Conservation (phyloP, 805 yeast genomes). For the Pichia cabralensis region DNA sequence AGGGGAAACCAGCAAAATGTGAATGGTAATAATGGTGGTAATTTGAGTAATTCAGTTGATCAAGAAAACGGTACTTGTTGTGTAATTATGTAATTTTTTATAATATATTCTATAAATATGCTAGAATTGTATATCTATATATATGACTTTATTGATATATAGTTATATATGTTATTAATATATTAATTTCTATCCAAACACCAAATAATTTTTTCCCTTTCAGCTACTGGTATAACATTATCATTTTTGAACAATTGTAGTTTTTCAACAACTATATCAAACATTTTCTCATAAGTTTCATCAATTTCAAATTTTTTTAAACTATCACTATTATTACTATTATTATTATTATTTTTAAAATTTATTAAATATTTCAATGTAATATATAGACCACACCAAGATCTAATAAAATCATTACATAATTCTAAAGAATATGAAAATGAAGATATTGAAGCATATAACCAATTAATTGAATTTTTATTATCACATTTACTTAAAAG, state of each 20-base stretch:
- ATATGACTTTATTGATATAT: not conserved
- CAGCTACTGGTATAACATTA: constrained; percentile 21
- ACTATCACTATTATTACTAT: too few relatives aligned
- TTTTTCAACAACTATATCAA: constrained; percentile 27
- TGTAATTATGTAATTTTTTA: constrained; percentile 16
- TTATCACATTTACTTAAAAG: constrained; percentile 3
- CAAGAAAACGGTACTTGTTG: constrained; percentile 18
- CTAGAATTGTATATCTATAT: too few relatives aligned
- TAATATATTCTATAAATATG: too few relatives aligned
- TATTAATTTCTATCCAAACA: constrained; percentile 7
- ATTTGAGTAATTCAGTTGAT: not conserved
- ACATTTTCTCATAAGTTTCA: constrained; percentile 17
- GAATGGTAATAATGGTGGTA: not conserved
- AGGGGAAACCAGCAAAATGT: not conserved
- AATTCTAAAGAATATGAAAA: constrained; percentile 56
- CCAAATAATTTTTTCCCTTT: constrained; percentile 30
- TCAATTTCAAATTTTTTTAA: constrained; percentile 4
- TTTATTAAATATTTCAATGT: constrained; percentile 5
- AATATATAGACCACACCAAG: constrained; percentile 32
- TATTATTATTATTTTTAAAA: too few relatives aligned
- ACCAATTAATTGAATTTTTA: constrained; percentile 4
- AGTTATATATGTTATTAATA: not conserved
- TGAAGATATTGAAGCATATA: constrained; percentile 7
- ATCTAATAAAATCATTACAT: constrained; percentile 54
- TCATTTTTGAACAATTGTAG: constrained; percentile 27